phyloP scores from a whole-genome alignment of 129 eudicot genomes.

The Smallanthus sonchifolius region DNA sequence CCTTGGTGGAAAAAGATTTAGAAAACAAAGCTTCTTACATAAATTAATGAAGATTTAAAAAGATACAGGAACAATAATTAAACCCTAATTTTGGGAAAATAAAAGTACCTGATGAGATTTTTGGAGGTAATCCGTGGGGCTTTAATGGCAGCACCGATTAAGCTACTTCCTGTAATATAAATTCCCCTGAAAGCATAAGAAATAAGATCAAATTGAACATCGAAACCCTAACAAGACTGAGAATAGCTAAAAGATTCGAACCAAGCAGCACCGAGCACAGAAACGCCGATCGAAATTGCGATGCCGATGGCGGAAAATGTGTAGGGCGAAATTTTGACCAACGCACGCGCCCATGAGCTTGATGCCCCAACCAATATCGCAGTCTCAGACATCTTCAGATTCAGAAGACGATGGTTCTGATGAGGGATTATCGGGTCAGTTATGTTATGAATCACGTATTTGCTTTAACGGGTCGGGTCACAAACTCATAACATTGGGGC shows the following conservation, averaged over 20 bases:
- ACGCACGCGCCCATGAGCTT: constrained; percentile 88
- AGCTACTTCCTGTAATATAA: constrained; percentile 84
- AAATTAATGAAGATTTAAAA: neutral
- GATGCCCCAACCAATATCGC: constrained; percentile 48
- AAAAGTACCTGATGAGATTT: constrained; percentile 67
- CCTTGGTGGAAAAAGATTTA: neutral
- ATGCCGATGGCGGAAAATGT: constrained; percentile 89
- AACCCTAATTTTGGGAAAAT: neutral
- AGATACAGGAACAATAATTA: neutral
- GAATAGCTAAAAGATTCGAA: constrained; percentile 12
- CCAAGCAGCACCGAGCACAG: constrained; percentile 99
- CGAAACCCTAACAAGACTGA: constrained; percentile 9
- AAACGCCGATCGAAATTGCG: constrained; percentile 90
- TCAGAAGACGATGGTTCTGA: constrained; percentile 24
- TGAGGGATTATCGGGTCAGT: constrained; percentile 20
- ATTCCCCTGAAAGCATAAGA: constrained; percentile 53
- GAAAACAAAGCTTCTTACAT: neutral
- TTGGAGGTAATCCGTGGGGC: constrained; percentile 91
- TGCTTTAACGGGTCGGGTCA: constrained; percentile 5
- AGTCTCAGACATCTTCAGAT: constrained; percentile 40
- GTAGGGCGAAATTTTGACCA: constrained; percentile 83
- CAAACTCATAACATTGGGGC: neutral
- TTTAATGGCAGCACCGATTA: constrained; percentile 87
- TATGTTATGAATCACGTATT: neutral
- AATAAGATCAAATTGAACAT: neutral